A percentile compares a stretch with the other conserved stretches of the same genome.
Conservation (phyloP, 306 rosid species). For the Ziziphus jujuba region DNA sequence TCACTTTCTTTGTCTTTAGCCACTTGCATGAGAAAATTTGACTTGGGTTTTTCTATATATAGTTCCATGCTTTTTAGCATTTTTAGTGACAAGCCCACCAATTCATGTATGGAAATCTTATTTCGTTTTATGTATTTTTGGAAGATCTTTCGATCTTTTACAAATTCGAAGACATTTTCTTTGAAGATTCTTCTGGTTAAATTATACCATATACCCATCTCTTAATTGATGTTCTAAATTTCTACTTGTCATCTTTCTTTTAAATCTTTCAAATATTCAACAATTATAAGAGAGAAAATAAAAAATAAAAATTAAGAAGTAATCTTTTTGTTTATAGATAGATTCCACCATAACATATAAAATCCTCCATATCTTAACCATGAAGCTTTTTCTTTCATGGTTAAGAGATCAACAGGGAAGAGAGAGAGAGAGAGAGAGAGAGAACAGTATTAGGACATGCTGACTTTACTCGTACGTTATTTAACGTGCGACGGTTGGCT, state of each 20-base stretch:
- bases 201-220: not conserved
- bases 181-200: not conserved
- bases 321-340: too few species aligned
- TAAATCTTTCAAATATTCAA: too few species aligned
- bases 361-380: too few species aligned
- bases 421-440: not conserved
- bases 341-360: too few species aligned
- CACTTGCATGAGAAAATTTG: not conserved
- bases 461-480: slow-evolving; percentile 38
- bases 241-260: too few species aligned
- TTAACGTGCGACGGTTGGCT: not conserved
- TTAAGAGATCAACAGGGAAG: not conserved
- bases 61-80: not conserved
- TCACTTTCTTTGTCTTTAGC: not conserved
- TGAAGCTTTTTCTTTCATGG: not conserved
- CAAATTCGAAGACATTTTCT: not conserved
- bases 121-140: not conserved
- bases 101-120: not conserved
- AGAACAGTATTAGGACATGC: not conserved
- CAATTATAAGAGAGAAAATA: not conserved
- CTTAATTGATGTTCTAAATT: not conserved
- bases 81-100: slow-evolving; percentile 2
- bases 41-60: not conserved
- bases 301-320: too few species aligned
- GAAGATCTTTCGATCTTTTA: not conserved